Evolutionary conservation across 257 asterid species (phyloP).

Genomic region (Capsicum rhomboideum): DNA sequence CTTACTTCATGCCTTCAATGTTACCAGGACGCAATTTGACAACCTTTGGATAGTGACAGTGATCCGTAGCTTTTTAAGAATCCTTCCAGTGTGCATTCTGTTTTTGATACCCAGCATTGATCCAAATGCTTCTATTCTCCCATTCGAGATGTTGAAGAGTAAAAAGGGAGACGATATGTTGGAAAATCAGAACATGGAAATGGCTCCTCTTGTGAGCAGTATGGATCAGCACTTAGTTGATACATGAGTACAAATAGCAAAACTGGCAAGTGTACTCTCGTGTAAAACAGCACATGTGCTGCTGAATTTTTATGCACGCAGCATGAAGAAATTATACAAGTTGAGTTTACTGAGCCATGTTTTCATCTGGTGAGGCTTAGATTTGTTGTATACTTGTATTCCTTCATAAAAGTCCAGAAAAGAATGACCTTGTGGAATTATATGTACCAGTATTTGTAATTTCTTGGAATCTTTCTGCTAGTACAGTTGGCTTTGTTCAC

Average conservation of each 20-base stretch:
- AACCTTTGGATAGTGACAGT: slow-evolving; percentile 47
- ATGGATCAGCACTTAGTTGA: slow-evolving; percentile 11
- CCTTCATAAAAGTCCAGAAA: background rate
- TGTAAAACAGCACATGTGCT: background rate
- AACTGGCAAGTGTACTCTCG: background rate
- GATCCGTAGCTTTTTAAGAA: slow-evolving; percentile 42
- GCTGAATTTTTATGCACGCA: background rate
- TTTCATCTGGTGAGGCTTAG: background rate
- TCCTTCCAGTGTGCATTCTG: slow-evolving; percentile 39
- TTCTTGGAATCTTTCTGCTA: background rate
- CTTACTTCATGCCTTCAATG: slow-evolving; percentile 40
- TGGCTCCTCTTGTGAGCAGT: slow-evolving; percentile 31
- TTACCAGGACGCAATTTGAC: slow-evolving; percentile 52
- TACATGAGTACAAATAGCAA: slow-evolving; percentile 6
- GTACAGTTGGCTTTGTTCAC: background rate
- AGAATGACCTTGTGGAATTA: background rate
- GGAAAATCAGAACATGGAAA: slow-evolving; percentile 22
- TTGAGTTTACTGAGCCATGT: background rate
- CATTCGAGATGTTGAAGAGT: slow-evolving; percentile 1
- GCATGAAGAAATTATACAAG: background rate
- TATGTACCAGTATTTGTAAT: background rate
- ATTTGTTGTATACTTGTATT: background rate
- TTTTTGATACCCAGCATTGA: slow-evolving; percentile 43
- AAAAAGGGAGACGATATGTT: slow-evolving; percentile 4
- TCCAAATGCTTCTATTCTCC: slow-evolving; percentile 23